Evolutionary conservation across 441 rosid species (phyloP), one percentile per base, ranked within the genome.

Genomic region (Cnidoscolus chayamansa): DNA sequence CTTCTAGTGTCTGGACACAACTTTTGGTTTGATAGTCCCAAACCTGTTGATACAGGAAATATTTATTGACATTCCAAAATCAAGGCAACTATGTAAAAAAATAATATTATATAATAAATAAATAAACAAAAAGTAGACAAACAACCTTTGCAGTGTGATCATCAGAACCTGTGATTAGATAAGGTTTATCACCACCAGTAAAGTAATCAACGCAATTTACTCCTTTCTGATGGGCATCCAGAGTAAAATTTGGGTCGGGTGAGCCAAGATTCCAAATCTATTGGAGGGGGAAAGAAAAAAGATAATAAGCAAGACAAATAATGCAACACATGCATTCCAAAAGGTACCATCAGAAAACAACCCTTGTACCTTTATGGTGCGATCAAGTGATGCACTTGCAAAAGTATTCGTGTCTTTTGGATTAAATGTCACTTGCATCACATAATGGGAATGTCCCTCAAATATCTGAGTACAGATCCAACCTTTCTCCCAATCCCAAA

Each of bases 181-280:
- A 92, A 1, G 95, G 97, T 76, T 90, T 90, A 83, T 94, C 92
- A 72, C 97, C 97, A 55, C 93, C 91, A 17, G 91, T 88, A 68
- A 88, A 87, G 85, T 89, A 94, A 79, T 94, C 97, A 68, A 92
- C 92, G 67, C 97, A 94, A 55, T 90, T 94, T 55, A 92, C 92
- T 72, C 98, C 98, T 84, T 92, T 89, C 81, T 85, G 91, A 84
- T 94, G 97, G 12, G 94, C 96, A 75, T 92, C 97, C 77, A 94
- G 72, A 3, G 96, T 90, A 78, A 90, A 92, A 81, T 90, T 94
- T 68, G 98, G 97, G 72, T 87, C 90, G 12, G 96, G 90, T 65
- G 98, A 94, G 72, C 95, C 97, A 79, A 94, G 88, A 81, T 89
- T 90, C 98, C 98, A 94, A 65, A 92, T 89, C 97, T 94, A 81